Evolutionary conservation across 371 early-diverging fungal species (phyloP), one percentile per base, ranked within the genome.

Genomic region (Mucor piriformis): DNA sequence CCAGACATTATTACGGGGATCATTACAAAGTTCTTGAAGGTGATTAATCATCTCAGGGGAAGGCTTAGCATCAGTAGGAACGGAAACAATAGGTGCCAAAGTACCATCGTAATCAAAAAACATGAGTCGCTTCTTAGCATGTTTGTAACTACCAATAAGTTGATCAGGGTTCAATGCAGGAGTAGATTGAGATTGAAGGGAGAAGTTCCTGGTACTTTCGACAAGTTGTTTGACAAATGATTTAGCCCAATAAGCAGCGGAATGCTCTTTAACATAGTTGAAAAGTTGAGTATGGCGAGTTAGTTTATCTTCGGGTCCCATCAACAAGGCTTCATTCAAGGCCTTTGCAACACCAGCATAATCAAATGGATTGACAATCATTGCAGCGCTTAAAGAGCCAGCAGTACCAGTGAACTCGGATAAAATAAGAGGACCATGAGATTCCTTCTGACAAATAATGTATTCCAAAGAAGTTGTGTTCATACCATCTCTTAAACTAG

Each of bases 401-500:
- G 96, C 94, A 0, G 98, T 95, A 25, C 98, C 99, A 18, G 98
- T 95, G 76, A 97, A 96, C 69, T 99, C 98, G 49, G 94, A 93
- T 42, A 99, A 74, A 21, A 99, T 93, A 34, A 99, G 80, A 13
- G 96, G 92, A 0, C 94, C 94, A 50, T 90, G 78, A 32, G 92
- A 90, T 34, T 93, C 92, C 50, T 91, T 87, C 72, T 98, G 98
- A 76, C 97, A 99, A 40, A 98, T 88, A 44, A 99, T 87, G 76
- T 93, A 99, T 73, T 99, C 99, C 34, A 98, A 89, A 23, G 95
- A 91, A 3, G 97, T 98, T 8, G 99, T 93, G 81, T 99, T 99
- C 99, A 99, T 99, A 49, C 99, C 99, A 73, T 99, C 99, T 21
- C 98, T 85, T 11, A 98, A 81, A 43, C 93, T 88, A 0, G 99